Conservation (phyloP, 345 rosid species). For the Theobroma cacao region DNA sequence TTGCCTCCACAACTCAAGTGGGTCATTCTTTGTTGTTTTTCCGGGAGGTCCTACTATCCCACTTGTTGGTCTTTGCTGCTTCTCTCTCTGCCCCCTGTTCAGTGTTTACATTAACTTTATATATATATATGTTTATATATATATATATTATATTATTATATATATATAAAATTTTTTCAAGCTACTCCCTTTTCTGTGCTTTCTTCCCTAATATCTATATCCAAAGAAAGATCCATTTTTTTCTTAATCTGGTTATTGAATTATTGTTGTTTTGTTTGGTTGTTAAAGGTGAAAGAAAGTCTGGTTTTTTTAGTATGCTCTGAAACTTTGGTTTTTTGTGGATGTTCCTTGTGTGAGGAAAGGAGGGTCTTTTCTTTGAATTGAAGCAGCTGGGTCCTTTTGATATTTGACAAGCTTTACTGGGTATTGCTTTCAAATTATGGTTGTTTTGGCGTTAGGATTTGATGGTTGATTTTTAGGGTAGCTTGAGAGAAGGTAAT, state of each 20-base stretch:
- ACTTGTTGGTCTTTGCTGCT: conserved; percentile 38
- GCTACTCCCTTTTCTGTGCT: conserved; percentile 25
- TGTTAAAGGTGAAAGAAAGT: neutral
- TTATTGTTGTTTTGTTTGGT: neutral
- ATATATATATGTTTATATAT: neutral
- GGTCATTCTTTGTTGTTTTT: conserved; percentile 24
- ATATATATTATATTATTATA: neutral
- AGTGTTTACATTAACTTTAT: conserved; percentile 12
- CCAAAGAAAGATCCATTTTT: conserved; percentile 24
- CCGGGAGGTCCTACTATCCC: conserved; percentile 43
- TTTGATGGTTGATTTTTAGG: conserved; percentile 27
- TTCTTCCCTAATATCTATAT: conserved; percentile 11
- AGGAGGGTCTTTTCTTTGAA: conserved; percentile 24
- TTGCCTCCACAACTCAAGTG: conserved; percentile 34
- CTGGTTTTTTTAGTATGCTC: neutral
- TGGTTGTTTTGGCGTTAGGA: conserved; percentile 27
- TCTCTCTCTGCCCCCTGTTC: conserved; percentile 17
- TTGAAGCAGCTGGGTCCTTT: conserved; percentile 38
- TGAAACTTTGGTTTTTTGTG: neutral
- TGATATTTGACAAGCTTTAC: conserved; percentile 22
- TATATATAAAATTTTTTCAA: neutral
- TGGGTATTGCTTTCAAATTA: conserved; percentile 35
- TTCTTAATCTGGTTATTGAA: conserved; percentile 16
- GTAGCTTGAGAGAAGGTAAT: conserved; percentile 15
- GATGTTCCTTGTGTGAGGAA: neutral